Base-by-base conservation (phyloP, 768 basidiomycete genomes). In the Aureoboletus auriporus region DNA sequence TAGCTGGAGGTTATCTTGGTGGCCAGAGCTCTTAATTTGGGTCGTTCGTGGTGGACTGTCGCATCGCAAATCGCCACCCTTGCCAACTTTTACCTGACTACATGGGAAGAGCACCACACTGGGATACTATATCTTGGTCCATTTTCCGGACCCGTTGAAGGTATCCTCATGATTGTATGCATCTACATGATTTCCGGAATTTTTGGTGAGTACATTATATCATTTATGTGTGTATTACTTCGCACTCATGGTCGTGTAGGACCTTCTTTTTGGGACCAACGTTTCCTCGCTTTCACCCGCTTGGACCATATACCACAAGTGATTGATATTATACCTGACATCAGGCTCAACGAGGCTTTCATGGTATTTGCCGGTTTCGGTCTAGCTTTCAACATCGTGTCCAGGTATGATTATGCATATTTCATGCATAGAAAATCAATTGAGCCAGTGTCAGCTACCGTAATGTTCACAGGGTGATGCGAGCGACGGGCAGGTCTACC, bases 21-120 rank as follows among this genome's bases (percentile, higher is more conserved):
- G 6, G 74, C 83, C 8, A 81, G 88, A 26, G 94, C 96, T 0
- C 79, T 99, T 38, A 94, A 95, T 57, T 75, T 97, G 17, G 92
- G 90, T 11, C 76, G 93, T 16, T 93, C 91, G 0, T 98, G 96
- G 93, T 98, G 93, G 95, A 97, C 93, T 0, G 85, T 98, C 30
- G 80, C 87, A 0, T 87, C 87, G 1, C 90, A 94, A 63, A 75
- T 78, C 7, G 82, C 79, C 8, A 79, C 82, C 0, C 70, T 85
- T 16, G 79, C 78, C 33, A 86, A 79, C 64, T 88, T 88, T 64
- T 87, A 87, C 64, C 69, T 86, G 35, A 81, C 82, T 2, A 87
- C 85, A 16, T 86, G 84, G 84, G 84, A 85, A 55, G 80, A 95
- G 66, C 92, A 89, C 59, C 88, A 97, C 57, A 97, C 94, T 2